phyloP scores from a whole-genome alignment of 73 alveolate genomes.

The Uronychia setigera region DNA sequence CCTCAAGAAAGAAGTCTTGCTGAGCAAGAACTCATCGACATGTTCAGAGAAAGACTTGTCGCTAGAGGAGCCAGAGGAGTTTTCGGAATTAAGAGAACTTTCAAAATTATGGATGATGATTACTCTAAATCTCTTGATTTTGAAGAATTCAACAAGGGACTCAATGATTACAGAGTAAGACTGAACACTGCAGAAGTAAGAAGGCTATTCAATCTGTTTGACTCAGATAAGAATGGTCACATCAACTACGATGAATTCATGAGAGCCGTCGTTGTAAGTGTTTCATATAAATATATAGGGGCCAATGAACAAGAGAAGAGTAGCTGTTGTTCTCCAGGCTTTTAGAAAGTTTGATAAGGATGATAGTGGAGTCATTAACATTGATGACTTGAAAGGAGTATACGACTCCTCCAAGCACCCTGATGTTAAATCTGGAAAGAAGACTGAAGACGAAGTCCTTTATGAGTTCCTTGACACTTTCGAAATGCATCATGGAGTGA shows the following conservation, averaged over 20 bases:
- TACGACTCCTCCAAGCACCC: slow-evolving; percentile 80
- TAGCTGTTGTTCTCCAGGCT: slow-evolving; percentile 63
- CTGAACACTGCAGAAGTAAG: slow-evolving; percentile 46
- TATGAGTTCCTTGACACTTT: slow-evolving; percentile 78
- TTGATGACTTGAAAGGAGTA: slow-evolving; percentile 75
- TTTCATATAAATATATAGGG: not conserved
- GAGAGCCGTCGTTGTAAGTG: slow-evolving; percentile 54
- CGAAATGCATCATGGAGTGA: slow-evolving; percentile 64
- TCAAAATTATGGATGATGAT: slow-evolving; percentile 58
- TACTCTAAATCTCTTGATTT: slow-evolving; percentile 22
- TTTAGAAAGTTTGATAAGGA: slow-evolving; percentile 65
- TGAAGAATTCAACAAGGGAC: slow-evolving; percentile 44
- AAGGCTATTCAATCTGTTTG: slow-evolving; percentile 54
- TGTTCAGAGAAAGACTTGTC: slow-evolving; percentile 57
- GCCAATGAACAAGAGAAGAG: slow-evolving; percentile 64
- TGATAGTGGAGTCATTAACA: slow-evolving; percentile 63
- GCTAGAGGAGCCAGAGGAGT: slow-evolving; percentile 64
- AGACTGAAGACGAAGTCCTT: slow-evolving; percentile 82
- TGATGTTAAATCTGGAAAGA: slow-evolving; percentile 78
- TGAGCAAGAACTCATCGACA: slow-evolving; percentile 28
- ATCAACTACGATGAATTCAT: slow-evolving; percentile 86
- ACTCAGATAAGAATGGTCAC: slow-evolving; percentile 82
- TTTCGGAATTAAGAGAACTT: slow-evolving; percentile 42
- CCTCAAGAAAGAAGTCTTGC: slow-evolving; percentile 44
- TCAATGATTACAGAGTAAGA: slow-evolving; percentile 44